Evolutionary conservation across 805 yeast species (phyloP).

Genomic region (Lachancea lanzarotensis): DNA sequence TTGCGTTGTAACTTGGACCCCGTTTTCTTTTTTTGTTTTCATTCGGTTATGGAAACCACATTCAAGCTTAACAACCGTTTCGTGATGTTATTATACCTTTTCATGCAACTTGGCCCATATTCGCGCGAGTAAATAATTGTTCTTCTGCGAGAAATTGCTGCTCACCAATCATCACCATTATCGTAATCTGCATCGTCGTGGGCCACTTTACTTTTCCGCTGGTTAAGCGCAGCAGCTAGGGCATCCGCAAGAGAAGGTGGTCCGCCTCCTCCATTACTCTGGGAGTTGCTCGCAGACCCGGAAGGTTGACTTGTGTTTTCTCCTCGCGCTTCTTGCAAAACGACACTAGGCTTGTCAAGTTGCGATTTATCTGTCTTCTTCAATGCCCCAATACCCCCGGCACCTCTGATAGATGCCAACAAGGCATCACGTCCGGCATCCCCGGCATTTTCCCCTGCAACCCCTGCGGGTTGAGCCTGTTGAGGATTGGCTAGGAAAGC

Average conservation of each 20-base stretch:
- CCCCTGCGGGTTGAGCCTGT: constrained; percentile 4
- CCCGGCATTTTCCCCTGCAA: constrained; percentile 28
- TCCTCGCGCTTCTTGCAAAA: constrained; percentile 67
- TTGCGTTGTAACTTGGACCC: too few species aligned
- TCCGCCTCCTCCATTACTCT: constrained; percentile 42
- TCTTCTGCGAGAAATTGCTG: neutral
- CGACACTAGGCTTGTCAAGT: constrained; percentile 68
- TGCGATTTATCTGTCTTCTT: constrained; percentile 77
- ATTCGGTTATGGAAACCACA: too few species aligned
- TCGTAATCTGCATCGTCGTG: constrained; percentile 89
- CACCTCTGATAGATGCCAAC: constrained; percentile 76
- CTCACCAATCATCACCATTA: constrained; percentile 37
- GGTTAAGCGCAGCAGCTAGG: constrained; percentile 74
- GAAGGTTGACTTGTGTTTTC: constrained; percentile 38
- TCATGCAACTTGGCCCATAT: too few species aligned
- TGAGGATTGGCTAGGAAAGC: constrained; percentile 13
- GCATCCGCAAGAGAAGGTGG: constrained; percentile 78
- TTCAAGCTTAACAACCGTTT: too few species aligned
- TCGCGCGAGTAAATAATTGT: too few species aligned
- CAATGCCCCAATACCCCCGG: constrained; percentile 65
- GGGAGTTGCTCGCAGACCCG: constrained; percentile 33
- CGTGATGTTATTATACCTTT: too few species aligned
- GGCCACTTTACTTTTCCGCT: constrained; percentile 80
- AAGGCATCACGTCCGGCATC: constrained; percentile 72
- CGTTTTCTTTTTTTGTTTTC: too few species aligned